Conservation (phyloP, 2,329 filamentous ascomycete genomes). For the Fusarium dlaminii region DNA sequence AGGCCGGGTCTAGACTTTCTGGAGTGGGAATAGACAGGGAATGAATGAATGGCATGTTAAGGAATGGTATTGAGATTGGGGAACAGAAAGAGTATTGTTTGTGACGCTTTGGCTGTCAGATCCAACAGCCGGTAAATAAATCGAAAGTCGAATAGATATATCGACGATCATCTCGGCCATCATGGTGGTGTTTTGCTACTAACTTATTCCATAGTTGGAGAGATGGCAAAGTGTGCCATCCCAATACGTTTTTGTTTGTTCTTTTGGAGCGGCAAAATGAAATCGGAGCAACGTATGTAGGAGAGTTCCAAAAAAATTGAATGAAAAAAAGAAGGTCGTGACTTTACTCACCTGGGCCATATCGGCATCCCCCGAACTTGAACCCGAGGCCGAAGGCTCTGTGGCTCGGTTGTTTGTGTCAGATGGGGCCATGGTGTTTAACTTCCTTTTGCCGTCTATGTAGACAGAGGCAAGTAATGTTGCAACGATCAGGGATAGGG, state of each 20-base stretch:
- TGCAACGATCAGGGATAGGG: not conserved
- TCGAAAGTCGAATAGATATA: not conserved
- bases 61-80: not conserved
- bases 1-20: conserved; percentile 25
- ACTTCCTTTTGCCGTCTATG: not conserved
- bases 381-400: conserved; percentile 15
- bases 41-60: not conserved
- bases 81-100: not conserved
- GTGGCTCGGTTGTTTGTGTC: conserved; percentile 23
- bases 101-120: not conserved
- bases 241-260: not conserved
- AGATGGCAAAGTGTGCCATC: conserved; percentile 5
- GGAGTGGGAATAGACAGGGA: conserved; percentile 28
- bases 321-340: not conserved
- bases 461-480: not conserved
- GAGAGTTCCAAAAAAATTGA: not conserved
- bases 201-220: not conserved
- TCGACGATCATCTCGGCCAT: not conserved
- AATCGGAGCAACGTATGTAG: not conserved
- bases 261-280: not conserved
- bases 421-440: conserved; percentile 21
- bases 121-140: not conserved
- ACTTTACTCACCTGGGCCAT: conserved; percentile 38
- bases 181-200: not conserved
- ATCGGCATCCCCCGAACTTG: conserved; percentile 37